Percentiles rank a stretch among this genome's conserved stretches.
Evolutionary conservation across 768 basidiomycete genomes (phyloP).

Genomic region (Rubroboletus pulcherrimus): DNA sequence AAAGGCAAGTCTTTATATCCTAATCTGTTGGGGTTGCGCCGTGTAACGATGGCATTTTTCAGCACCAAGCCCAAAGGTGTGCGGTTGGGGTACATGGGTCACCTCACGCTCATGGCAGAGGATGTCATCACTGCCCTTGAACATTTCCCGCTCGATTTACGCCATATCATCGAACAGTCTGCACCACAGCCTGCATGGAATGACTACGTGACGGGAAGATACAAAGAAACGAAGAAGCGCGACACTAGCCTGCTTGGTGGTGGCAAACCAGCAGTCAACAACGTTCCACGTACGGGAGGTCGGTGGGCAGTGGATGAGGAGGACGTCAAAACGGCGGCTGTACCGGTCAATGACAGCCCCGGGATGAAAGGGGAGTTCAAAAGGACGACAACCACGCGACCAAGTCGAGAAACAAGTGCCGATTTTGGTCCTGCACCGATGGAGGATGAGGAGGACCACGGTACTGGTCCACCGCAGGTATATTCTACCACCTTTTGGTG

Average conservation of each 20-base stretch:
- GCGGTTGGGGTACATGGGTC: constrained; percentile 94
- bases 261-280: constrained; percentile 64
- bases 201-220: constrained; percentile 80
- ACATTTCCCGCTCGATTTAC: constrained; percentile 79
- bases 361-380: constrained; percentile 56
- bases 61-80: constrained; percentile 73
- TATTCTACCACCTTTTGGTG: constrained; percentile 5
- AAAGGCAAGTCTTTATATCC: constrained; percentile 49
- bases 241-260: constrained; percentile 83
- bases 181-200: constrained; percentile 85
- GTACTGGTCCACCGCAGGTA: constrained; percentile 45
- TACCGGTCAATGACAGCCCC: constrained; percentile 15
- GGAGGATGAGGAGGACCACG: constrained; percentile 45
- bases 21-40: background rate
- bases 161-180: constrained; percentile 56
- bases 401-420: constrained; percentile 50
- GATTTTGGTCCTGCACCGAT: constrained; percentile 60
- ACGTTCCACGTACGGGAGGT: constrained; percentile 29
- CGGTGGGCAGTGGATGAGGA: constrained; percentile 75
- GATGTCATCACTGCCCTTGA: constrained; percentile 89
- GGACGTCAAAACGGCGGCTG: constrained; percentile 33
- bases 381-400: constrained; percentile 41
- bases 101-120: constrained; percentile 91
- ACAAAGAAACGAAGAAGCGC: constrained; percentile 80
- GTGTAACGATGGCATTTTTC: constrained; percentile 10